Evolutionary conservation across 192 early-diverging fungal species (phyloP).

Genomic region (Helicostylum pulchrum): DNA sequence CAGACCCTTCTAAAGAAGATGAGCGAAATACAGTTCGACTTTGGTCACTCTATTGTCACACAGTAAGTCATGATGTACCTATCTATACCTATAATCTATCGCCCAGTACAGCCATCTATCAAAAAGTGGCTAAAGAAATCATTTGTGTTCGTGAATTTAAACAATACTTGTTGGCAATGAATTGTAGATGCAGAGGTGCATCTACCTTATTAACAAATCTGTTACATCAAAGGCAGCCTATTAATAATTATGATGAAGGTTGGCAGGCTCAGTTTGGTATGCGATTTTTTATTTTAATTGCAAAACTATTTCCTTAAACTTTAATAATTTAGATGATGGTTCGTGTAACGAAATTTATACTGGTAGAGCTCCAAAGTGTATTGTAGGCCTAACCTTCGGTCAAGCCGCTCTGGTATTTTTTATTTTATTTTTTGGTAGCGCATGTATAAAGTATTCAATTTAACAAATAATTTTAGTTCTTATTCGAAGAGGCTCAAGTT

Average conservation of each 20-base stretch:
- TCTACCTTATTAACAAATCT: slow-evolving; percentile 64
- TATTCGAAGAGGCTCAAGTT: slow-evolving; percentile 46
- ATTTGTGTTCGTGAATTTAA: slow-evolving; percentile 49
- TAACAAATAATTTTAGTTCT: slow-evolving; percentile 12
- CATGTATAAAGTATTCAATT: background rate
- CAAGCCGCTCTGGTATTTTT: slow-evolving; percentile 40
- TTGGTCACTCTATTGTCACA: slow-evolving; percentile 62
- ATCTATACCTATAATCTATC: slow-evolving; percentile 59
- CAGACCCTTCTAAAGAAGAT: slow-evolving; percentile 56
- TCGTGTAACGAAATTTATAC: slow-evolving; percentile 61
- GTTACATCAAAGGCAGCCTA: slow-evolving; percentile 50
- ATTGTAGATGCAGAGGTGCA: slow-evolving; percentile 50
- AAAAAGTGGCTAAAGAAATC: slow-evolving; percentile 50
- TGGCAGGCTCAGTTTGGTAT: slow-evolving; percentile 62
- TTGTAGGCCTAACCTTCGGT: slow-evolving; percentile 55
- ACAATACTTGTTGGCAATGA: slow-evolving; percentile 48
- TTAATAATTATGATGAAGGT: slow-evolving; percentile 48
- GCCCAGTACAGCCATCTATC: slow-evolving; percentile 55
- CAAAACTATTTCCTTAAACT: background rate
- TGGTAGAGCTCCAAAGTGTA: slow-evolving; percentile 40
- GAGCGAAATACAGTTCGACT: slow-evolving; percentile 62
- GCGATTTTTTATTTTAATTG: background rate
- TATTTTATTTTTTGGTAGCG: no score
- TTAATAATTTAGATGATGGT: slow-evolving; percentile 42
- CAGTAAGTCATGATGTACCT: slow-evolving; percentile 44